Evolutionary conservation across 768 basidiomycete genomes (phyloP), one percentile per base, ranked within the genome.

Genomic region (Lactifluus echinatus): DNA sequence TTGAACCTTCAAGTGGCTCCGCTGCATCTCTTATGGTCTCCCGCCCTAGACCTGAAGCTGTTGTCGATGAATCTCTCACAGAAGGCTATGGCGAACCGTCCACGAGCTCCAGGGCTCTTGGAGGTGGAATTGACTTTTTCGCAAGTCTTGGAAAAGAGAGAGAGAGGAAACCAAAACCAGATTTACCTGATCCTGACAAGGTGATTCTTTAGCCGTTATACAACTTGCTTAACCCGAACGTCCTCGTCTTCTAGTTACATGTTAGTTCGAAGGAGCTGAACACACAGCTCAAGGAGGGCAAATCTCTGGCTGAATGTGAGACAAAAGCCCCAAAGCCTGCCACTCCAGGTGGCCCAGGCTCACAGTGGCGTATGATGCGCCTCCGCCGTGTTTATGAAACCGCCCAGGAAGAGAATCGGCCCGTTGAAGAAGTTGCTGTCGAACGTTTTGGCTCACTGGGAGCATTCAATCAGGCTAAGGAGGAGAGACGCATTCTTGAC

Each of bases 301-400:
- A 63, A 28, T 31, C 66, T 36, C 57, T 73, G 10, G 68, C 74
- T 24, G 70, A 79, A 56, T 67, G 75, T 50, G 73, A 74, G 24
- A 66, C 76, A 3, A 65, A 73, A 36, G 72, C 75, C 48, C 70
- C 77, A 5, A 81, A 79, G 68, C 66, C 79, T 21, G 68, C 74
- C 53, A 81, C 79, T 0, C 91, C 93, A 0, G 95, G 95, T 2
- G 93, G 92, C 2, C 88, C 93, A 4, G 95, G 95, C 11, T 92
- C 91, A 2, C 84, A 83, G 67, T 99, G 96, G 95, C 84, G 96
- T 15, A 98, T 98, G 96, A 93, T 90, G 85, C 92, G 93, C 64
- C 80, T 99, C 0, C 82, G 85, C 39, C 79, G 89, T 15, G 86
- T 92, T 1, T 94, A 91, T 66, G 95, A 98, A 68, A 80, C 88